Evolutionary conservation across 106 monocot species (phyloP).

Genomic region (Acorus gramineus): DNA sequence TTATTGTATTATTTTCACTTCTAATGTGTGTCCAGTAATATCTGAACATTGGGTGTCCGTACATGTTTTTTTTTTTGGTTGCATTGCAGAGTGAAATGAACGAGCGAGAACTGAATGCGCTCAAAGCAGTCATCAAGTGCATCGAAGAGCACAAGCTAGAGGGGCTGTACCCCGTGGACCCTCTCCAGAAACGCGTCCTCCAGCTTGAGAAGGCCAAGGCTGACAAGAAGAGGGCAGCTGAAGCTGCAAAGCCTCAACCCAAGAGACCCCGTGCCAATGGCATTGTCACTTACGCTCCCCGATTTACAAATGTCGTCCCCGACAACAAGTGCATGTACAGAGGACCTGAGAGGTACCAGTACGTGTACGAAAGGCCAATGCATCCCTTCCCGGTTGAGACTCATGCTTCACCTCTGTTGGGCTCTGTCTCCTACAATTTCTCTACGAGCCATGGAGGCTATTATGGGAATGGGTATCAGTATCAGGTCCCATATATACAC

Average conservation of each 20-base stretch:
- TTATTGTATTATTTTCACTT: no score
- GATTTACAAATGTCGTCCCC: constrained; percentile 10
- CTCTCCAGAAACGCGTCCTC: constrained; percentile 15
- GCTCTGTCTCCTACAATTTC: constrained; percentile 37
- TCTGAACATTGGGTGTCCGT: no score
- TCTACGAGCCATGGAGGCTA: constrained; percentile 51
- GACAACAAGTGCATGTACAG: constrained; percentile 68
- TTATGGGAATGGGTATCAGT: constrained; percentile 65
- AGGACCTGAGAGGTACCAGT: constrained; percentile 47
- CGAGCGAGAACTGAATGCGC: constrained; percentile 13
- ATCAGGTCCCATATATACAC: constrained; percentile 62
- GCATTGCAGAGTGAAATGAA: constrained; percentile 3
- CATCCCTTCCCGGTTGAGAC: constrained; percentile 45
- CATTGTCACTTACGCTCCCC: not conserved
- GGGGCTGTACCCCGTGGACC: constrained; percentile 12
- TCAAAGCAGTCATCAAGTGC: constrained; percentile 25
- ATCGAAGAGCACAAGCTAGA: constrained; percentile 22
- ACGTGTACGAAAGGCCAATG: constrained; percentile 48
- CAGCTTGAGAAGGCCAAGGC: constrained; percentile 21
- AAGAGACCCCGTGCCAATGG: constrained; percentile 3
- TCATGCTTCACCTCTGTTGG: constrained; percentile 25
- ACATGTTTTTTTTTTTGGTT: no score
- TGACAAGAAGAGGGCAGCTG: constrained; percentile 16
- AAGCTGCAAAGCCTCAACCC: constrained; percentile 7
- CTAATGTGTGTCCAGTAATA: no score